Percentiles rank a stretch among this genome's conserved stretches.
Conservation (phyloP, 345 rosid genomes). For the Hibiscus mutabilis region DNA sequence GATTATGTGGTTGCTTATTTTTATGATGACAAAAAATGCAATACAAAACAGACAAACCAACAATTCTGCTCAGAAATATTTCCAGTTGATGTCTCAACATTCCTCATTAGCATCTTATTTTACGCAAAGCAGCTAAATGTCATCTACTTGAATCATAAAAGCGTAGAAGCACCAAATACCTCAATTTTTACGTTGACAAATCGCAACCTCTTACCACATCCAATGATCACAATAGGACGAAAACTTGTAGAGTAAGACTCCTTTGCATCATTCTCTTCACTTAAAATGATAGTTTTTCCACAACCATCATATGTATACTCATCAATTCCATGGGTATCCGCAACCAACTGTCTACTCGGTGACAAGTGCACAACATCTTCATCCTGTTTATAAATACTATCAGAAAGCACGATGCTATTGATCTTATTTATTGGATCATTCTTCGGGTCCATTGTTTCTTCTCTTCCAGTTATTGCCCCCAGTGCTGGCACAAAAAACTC, state of each 20-base stretch:
- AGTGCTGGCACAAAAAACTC: conserved; percentile 93
- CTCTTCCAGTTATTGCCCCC: conserved; percentile 88
- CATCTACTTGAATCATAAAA: conserved; percentile 5
- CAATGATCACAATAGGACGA: conserved; percentile 77
- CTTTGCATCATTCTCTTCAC: conserved; percentile 46
- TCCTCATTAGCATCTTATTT: not conserved
- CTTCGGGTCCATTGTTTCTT: conserved; percentile 84
- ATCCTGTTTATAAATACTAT: conserved; percentile 58
- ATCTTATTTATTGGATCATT: conserved; percentile 79
- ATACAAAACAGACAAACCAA: not conserved
- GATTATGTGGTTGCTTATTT: not conserved
- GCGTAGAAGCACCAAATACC: conserved; percentile 37
- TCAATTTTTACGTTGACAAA: conserved; percentile 82
- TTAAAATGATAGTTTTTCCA: conserved; percentile 64
- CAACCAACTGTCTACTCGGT: conserved; percentile 69
- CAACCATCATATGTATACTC: conserved; percentile 88
- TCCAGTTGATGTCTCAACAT: not conserved
- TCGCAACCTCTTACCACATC: conserved; percentile 85
- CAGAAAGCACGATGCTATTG: conserved; percentile 59
- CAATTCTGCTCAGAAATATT: not conserved
- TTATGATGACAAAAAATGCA: not conserved
- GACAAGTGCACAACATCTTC: conserved; percentile 84
- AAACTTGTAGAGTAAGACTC: conserved; percentile 35
- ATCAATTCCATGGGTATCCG: conserved; percentile 72
- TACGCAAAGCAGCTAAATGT: not conserved